A percentile compares a stretch with the other conserved stretches of the same genome.
phyloP scores from a whole-genome alignment of 2,329 filamentous ascomycete species.

The Nothophoma quercina region DNA sequence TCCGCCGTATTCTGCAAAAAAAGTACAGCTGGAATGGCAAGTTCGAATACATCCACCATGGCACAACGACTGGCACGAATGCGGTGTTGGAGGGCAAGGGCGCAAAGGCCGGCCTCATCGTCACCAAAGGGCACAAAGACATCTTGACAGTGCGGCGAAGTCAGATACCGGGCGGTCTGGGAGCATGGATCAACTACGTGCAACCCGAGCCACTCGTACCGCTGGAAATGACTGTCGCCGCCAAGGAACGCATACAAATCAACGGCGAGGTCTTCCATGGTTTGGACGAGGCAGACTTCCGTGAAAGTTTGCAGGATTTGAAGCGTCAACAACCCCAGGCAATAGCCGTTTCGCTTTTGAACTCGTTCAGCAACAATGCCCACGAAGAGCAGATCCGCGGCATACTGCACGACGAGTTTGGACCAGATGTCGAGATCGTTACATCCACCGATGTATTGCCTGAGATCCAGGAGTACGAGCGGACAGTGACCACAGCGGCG shows the following conservation, averaged over 20 bases:
- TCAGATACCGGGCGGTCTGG: conserved; percentile 61
- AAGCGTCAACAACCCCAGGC: conserved; percentile 54
- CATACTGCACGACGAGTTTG: conserved; percentile 54
- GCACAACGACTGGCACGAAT: conserved; percentile 60
- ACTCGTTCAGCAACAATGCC: conserved; percentile 55
- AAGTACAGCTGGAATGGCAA: conserved; percentile 53
- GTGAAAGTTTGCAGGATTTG: conserved; percentile 49
- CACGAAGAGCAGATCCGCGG: conserved; percentile 53
- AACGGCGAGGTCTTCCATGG: conserved; percentile 51
- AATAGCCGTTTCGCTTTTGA: conserved; percentile 57
- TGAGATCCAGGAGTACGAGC: conserved; percentile 59
- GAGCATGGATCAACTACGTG: conserved; percentile 58
- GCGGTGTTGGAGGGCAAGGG: conserved; percentile 60
- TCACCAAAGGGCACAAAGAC: conserved; percentile 60
- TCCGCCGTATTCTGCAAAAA: conserved; percentile 49
- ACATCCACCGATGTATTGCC: conserved; percentile 57
- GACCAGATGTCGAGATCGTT: conserved; percentile 53
- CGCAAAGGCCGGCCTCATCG: conserved; percentile 56
- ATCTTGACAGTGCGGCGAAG: conserved; percentile 56
- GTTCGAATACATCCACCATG: conserved; percentile 60
- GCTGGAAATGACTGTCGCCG: conserved; percentile 57
- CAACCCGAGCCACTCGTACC: conserved; percentile 59
- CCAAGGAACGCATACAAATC: conserved; percentile 55
- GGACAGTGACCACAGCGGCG: conserved; percentile 57
- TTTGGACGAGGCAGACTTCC: conserved; percentile 52